Conservation (phyloP, 208 protist species). For the Trichomonas vaginalis region DNA sequence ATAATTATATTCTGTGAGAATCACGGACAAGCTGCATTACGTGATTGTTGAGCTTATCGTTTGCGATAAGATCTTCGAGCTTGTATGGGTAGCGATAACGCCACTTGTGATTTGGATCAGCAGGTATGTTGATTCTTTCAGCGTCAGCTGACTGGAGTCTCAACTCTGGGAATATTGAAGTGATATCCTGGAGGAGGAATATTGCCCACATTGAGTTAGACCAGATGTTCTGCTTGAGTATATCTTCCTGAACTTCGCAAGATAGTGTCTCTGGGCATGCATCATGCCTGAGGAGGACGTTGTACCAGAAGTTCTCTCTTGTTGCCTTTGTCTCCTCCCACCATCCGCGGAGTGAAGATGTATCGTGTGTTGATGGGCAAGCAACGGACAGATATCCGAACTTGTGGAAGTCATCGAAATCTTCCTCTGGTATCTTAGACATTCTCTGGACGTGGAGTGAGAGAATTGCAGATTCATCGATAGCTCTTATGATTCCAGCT, state of each 20-base stretch:
- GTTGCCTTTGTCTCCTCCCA: background rate
- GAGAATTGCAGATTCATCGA: background rate
- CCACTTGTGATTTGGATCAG: background rate
- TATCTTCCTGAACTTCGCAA: background rate
- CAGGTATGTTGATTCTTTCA: background rate
- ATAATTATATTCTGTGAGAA: background rate
- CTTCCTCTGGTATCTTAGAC: background rate
- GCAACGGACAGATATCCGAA: background rate
- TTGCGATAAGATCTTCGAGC: background rate
- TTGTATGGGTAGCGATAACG: background rate
- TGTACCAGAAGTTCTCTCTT: background rate
- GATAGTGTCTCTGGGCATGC: background rate
- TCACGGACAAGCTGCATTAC: background rate
- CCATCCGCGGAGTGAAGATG: background rate
- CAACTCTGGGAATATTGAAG: background rate
- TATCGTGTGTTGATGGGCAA: background rate
- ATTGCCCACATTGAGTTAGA: background rate
- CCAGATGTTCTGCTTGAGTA: background rate
- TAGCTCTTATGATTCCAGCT: background rate
- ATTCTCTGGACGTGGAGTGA: background rate
- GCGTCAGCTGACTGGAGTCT: background rate
- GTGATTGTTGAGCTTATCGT: background rate
- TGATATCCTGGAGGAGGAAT: background rate
- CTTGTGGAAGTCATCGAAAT: background rate
- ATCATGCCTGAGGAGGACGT: background rate